These are phyloP conservation scores for Plantago elongata DNA, from an alignment of 257 asterid genomes.

Conservation along the genomic window DNA sequence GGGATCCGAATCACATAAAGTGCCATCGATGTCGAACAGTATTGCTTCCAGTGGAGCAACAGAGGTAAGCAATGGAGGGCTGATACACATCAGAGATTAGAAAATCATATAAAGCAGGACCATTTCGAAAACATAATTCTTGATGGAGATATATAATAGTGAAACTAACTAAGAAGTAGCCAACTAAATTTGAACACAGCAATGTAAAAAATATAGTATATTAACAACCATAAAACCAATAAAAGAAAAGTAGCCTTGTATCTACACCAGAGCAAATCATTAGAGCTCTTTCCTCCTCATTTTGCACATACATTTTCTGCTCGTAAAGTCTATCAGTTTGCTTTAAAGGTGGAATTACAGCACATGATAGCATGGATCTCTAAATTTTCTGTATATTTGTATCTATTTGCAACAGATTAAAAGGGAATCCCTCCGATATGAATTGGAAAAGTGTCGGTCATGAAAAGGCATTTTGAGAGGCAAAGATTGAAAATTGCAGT, in stretches of 20 bases:
- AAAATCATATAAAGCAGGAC: neutral
- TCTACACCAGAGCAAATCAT: neutral
- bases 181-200: neutral
- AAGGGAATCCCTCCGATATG: too few relatives aligned
- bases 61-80: conserved; percentile 44
- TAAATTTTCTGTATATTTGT: too few relatives aligned
- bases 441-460: too few relatives aligned
- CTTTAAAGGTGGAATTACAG: too few relatives aligned
- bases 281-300: too few relatives aligned
- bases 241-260: neutral
- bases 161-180: neutral
- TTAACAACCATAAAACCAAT: neutral
- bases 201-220: neutral
- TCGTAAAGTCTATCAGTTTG: too few relatives aligned
- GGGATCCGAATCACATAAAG: conserved; percentile 79
- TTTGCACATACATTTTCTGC: too few relatives aligned
- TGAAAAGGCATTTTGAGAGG: too few relatives aligned
- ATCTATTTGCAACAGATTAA: too few relatives aligned
- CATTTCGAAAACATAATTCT: neutral
- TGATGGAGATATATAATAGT: neutral
- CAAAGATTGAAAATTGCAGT: too few relatives aligned
- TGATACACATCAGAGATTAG: conserved; percentile 12
- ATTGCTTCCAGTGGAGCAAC: conserved; percentile 68
- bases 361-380: too few relatives aligned
- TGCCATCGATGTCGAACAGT: conserved; percentile 85